Conservation (phyloP, 1,284 basidiomycete genomes). For the Ustilago tritici region DNA sequence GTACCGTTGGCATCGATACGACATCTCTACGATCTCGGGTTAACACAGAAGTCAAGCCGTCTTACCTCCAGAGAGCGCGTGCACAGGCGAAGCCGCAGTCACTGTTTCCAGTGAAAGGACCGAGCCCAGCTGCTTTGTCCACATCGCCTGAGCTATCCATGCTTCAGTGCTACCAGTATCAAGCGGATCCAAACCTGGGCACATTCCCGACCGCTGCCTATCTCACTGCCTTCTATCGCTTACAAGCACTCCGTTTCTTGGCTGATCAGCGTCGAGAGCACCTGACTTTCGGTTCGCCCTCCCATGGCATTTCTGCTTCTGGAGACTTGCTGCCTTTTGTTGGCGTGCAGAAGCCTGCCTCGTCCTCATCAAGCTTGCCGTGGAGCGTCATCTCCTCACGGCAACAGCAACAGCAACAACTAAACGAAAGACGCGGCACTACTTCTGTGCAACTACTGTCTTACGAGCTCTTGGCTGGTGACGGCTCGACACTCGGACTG, state of each 20-base stretch:
- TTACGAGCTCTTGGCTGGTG: slow-evolving; percentile 35
- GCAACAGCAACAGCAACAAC: slow-evolving; percentile 28
- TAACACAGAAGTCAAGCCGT: slow-evolving; percentile 7
- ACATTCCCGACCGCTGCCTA: slow-evolving; percentile 25
- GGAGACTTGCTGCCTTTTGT: slow-evolving; percentile 45
- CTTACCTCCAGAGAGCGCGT: slow-evolving; percentile 20
- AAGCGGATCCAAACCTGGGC: background rate
- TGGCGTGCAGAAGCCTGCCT: slow-evolving; percentile 29
- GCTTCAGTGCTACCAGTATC: slow-evolving; percentile 45
- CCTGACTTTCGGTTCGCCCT: slow-evolving; percentile 40
- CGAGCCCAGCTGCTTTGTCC: slow-evolving; percentile 33
- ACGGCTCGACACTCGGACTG: slow-evolving; percentile 25
- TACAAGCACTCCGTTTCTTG: slow-evolving; percentile 46
- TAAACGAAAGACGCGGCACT: background rate
- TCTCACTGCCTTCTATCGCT: slow-evolving; percentile 37
- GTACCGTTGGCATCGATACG: background rate
- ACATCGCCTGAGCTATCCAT: slow-evolving; percentile 54
- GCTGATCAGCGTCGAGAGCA: slow-evolving; percentile 39
- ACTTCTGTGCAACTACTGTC: slow-evolving; percentile 34
- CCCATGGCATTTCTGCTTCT: slow-evolving; percentile 42
- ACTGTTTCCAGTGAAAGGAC: slow-evolving; percentile 24
- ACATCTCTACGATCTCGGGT: slow-evolving; percentile 10
- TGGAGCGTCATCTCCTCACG: slow-evolving; percentile 38
- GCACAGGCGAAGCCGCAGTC: slow-evolving; percentile 16
- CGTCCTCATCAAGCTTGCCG: slow-evolving; percentile 9